Evolutionary conservation across 2,329 filamentous ascomycete species (phyloP).

Genomic region (Thielaviopsis euricoi): DNA sequence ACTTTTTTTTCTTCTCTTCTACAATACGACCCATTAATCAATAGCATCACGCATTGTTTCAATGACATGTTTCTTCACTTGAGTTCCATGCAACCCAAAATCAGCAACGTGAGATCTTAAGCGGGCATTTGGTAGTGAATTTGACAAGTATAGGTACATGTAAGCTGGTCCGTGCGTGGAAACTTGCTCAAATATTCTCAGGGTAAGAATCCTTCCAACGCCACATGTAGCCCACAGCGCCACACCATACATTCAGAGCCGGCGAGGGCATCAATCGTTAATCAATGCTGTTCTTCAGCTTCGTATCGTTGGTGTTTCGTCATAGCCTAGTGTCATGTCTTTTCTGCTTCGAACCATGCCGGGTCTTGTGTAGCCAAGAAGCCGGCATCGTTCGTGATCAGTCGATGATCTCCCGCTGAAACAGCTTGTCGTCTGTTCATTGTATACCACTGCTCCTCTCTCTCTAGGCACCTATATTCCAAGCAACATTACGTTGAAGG

Average conservation of each 20-base stretch:
- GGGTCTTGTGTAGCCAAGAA: too few species aligned
- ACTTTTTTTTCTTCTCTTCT: conserved; percentile 2
- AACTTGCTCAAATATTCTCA: conserved; percentile 39
- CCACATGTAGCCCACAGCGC: background rate
- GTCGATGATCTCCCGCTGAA: background rate
- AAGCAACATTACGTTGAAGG: too few species aligned
- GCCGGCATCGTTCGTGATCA: background rate
- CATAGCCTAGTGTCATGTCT: too few species aligned
- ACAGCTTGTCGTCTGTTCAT: background rate
- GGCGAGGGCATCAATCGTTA: too few species aligned
- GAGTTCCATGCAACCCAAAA: too few species aligned
- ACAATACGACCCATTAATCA: too few species aligned
- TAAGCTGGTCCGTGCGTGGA: conserved; percentile 16
- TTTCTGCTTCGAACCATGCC: too few species aligned
- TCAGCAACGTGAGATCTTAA: too few species aligned
- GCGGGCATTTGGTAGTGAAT: background rate
- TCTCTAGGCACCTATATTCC: too few species aligned
- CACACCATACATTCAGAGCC: background rate
- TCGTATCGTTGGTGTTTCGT: background rate
- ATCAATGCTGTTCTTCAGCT: background rate
- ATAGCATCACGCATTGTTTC: too few species aligned
- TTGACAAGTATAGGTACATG: conserved; percentile 22
- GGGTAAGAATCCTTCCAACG: conserved; percentile 5
- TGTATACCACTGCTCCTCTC: too few species aligned
- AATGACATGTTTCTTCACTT: too few species aligned